A percentile compares a stretch with the other conserved stretches of the same genome.
phyloP scores from a whole-genome alignment of 75 land plant species.

The Isoetes taiwanensis region DNA sequence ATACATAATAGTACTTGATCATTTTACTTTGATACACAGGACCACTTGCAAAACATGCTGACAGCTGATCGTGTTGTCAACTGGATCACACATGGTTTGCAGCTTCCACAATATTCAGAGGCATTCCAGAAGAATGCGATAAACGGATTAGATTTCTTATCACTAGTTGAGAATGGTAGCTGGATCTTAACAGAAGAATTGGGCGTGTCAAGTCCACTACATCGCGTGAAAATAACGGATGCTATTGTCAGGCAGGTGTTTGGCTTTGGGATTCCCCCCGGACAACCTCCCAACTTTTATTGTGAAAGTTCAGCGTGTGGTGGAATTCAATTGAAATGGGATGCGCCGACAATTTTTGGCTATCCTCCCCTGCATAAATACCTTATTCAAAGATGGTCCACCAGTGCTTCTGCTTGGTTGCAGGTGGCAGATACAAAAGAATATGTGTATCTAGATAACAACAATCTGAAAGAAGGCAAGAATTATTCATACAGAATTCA shows the following conservation, averaged over 20 bases:
- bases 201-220: constrained; percentile 21
- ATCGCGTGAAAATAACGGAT: constrained; percentile 21
- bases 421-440: constrained; percentile 23
- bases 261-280: constrained; percentile 22
- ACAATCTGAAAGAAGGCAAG: constrained; percentile 8
- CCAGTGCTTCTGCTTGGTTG: constrained; percentile 19
- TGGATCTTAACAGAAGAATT: constrained; percentile 18
- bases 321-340: constrained; percentile 22
- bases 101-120: constrained; percentile 30
- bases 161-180: constrained; percentile 27
- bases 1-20: too few species aligned
- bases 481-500: constrained; percentile 21
- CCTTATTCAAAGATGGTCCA: constrained; percentile 17
- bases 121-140: constrained; percentile 28
- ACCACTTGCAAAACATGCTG: constrained; percentile 33
- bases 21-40: constrained; percentile 11
- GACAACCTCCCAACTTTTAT: constrained; percentile 4
- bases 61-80: constrained; percentile 28
- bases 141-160: constrained; percentile 27
- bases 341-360: constrained; percentile 12
- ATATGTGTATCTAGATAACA: constrained; percentile 12
- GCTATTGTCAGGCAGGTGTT: constrained; percentile 27
- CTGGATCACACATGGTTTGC: constrained; percentile 30
- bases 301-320: constrained; percentile 15
- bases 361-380: constrained; percentile 29